Evolutionary conservation across 257 asterid species (phyloP), one percentile per base, ranked within the genome.

Genomic region (Solanum gracilifrons): DNA sequence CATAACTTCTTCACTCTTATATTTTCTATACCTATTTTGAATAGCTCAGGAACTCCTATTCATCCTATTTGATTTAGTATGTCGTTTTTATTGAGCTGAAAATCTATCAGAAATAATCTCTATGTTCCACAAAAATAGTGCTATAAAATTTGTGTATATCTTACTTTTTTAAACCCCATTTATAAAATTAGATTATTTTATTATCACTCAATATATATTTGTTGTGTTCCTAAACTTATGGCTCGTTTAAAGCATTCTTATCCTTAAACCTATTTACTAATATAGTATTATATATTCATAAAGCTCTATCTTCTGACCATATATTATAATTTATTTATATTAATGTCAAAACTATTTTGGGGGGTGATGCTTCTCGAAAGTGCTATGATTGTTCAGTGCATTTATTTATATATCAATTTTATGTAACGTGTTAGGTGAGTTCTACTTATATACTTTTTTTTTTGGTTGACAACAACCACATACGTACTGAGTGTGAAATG

Each of bases 241-340:
- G 48, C 82, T 55, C 7, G 62, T 69, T 41, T 72, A 16, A 48
- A 48, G 68, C 35, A 86, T 86, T 43, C 88, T 86, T 86, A 72
- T 72, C 73, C 25, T 21, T 64, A 13, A 85, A 15, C 69, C 77
- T 86, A 12, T 13, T 13, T 12, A 66, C 8, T 68, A 68, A 27
- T 27, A 66, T 27, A 41, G 4, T 25, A 68, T 37, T 16, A 8
- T 15, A 66, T 43, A 39, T 71, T 39, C 68, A 69, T 23, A 36
- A 66, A 31, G 51, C 12, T 31, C 3, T 71, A 72, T 7, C 8
- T 35, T 73, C 16, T 20, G 7, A 73, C 46, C 8, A 32, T 20
- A 73, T 32, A 73, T 33, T 73, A 72, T 43, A 43, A 43, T 43
- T 43, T 43, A 43, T 43, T 43, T 43, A 11, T 11, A 41, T 43